Percentiles rank a stretch among this genome's conserved stretches.
phyloP scores from a whole-genome alignment of 2,329 filamentous ascomycete species.

The Fusarium lyarnte region DNA sequence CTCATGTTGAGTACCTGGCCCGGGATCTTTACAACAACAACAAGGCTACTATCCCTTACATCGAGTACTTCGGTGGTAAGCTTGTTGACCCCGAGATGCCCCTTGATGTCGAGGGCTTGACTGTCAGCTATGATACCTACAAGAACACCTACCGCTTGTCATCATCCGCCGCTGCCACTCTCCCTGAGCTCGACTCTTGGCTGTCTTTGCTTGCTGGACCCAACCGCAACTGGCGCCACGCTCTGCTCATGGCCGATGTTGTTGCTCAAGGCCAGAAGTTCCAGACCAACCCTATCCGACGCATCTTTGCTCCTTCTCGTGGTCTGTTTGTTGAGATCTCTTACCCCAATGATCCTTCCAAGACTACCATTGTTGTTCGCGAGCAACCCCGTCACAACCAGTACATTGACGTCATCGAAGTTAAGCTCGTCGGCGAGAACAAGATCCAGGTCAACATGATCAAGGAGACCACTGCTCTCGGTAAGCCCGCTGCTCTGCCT shows the following conservation, averaged over 20 bases:
- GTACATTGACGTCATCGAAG: slow-evolving; percentile 87
- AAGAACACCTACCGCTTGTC: slow-evolving; percentile 89
- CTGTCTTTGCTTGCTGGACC: slow-evolving; percentile 86
- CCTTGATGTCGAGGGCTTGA: slow-evolving; percentile 85
- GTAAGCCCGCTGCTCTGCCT: slow-evolving; percentile 82
- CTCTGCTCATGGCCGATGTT: slow-evolving; percentile 91
- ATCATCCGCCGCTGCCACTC: slow-evolving; percentile 73
- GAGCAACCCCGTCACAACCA: slow-evolving; percentile 89
- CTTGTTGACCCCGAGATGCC: slow-evolving; percentile 77
- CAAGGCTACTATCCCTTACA: slow-evolving; percentile 77
- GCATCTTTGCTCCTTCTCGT: slow-evolving; percentile 86
- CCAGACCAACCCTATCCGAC: slow-evolving; percentile 94
- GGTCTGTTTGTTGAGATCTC: slow-evolving; percentile 91
- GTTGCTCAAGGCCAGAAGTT: slow-evolving; percentile 96
- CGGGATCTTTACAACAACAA: slow-evolving; percentile 82
- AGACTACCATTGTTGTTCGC: slow-evolving; percentile 86
- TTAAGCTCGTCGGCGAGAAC: slow-evolving; percentile 77
- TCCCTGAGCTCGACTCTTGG: slow-evolving; percentile 87
- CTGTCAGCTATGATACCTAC: slow-evolving; percentile 77
- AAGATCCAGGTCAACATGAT: slow-evolving; percentile 91
- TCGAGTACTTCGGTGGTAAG: slow-evolving; percentile 97
- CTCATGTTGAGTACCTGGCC: slow-evolving; percentile 83
- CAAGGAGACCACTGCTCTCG: slow-evolving; percentile 89
- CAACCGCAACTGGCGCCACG: slow-evolving; percentile 91
- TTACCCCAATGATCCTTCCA: slow-evolving; percentile 81